A percentile compares a stretch with the other conserved stretches of the same genome.
Evolutionary conservation across 1,284 basidiomycete species (phyloP).

Genomic region (Polyporus tsugae): DNA sequence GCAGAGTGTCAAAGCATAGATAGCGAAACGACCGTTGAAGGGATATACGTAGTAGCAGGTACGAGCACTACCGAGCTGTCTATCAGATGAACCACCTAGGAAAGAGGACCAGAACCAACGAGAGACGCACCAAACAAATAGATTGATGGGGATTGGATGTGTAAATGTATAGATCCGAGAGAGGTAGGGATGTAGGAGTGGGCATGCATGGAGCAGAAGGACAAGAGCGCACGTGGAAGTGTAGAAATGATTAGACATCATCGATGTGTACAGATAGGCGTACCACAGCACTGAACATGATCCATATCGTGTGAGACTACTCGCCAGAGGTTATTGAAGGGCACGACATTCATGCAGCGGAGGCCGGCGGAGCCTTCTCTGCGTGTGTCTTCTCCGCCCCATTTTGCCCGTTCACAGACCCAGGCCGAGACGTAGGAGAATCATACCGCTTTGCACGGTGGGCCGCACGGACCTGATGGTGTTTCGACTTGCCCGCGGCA

Average conservation of each 20-base stretch:
- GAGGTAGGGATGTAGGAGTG: background rate
- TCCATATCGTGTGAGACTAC: background rate
- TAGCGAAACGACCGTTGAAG: background rate
- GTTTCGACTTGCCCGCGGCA: conserved; percentile 66
- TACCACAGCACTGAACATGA: background rate
- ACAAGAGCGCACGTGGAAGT: background rate
- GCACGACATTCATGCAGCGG: conserved; percentile 9
- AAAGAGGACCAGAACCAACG: background rate
- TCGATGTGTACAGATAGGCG: background rate
- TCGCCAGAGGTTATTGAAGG: background rate
- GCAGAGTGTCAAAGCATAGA: conserved; percentile 4
- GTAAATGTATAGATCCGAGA: background rate
- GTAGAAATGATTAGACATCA: background rate
- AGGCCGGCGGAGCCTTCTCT: conserved; percentile 22
- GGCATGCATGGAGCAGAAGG: background rate
- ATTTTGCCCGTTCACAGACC: background rate
- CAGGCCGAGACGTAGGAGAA: background rate
- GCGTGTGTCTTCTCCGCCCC: conserved; percentile 12
- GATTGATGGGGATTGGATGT: background rate
- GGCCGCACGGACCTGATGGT: conserved; percentile 48
- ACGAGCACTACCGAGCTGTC: conserved; percentile 3
- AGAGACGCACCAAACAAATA: conserved; percentile 5
- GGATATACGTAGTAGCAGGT: conserved; percentile 3
- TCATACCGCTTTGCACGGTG: conserved; percentile 32
- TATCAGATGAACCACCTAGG: background rate